These are phyloP conservation scores for Aspergillus alliaceus DNA, from an alignment of 2,329 filamentous ascomycete species.

Conservation along the genomic window DNA sequence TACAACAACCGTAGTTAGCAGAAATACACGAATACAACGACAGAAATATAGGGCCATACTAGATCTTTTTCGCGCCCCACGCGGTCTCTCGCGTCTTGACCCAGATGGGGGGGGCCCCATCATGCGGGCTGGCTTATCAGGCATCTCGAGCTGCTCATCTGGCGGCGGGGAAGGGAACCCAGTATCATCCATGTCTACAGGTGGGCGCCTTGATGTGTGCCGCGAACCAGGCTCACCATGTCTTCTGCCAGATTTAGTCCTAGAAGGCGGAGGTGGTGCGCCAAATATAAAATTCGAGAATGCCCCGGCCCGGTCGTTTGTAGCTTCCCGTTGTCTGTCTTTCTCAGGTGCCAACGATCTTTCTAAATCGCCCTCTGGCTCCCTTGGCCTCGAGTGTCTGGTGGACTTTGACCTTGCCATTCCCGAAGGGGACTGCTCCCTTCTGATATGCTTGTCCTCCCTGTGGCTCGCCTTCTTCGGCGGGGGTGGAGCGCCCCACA, in stretches of 20 bases:
- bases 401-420: constrained; percentile 59
- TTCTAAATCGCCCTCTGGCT: constrained; percentile 56
- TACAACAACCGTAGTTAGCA: constrained; percentile 11
- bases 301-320: constrained; percentile 58
- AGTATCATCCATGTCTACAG: constrained; percentile 62
- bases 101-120: constrained; percentile 60
- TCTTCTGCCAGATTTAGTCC: constrained; percentile 68
- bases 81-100: constrained; percentile 45
- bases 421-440: constrained; percentile 43
- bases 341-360: constrained; percentile 75
- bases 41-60: constrained; percentile 22
- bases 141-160: constrained; percentile 64
- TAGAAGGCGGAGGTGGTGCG: constrained; percentile 54
- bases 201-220: constrained; percentile 62
- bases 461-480: constrained; percentile 52
- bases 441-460: constrained; percentile 41
- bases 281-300: constrained; percentile 66
- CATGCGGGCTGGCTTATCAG: constrained; percentile 75
- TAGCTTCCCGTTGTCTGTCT: constrained; percentile 55
- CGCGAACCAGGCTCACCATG: constrained; percentile 57
- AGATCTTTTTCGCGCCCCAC: constrained; percentile 53
- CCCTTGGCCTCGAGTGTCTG: constrained; percentile 59
- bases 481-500: constrained; percentile 63
- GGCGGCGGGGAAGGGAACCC: constrained; percentile 72
- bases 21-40: neutral